Percentiles rank a stretch among this genome's conserved stretches.
phyloP scores from a whole-genome alignment of 768 basidiomycete genomes.

The Phaeotremella skinneri region DNA sequence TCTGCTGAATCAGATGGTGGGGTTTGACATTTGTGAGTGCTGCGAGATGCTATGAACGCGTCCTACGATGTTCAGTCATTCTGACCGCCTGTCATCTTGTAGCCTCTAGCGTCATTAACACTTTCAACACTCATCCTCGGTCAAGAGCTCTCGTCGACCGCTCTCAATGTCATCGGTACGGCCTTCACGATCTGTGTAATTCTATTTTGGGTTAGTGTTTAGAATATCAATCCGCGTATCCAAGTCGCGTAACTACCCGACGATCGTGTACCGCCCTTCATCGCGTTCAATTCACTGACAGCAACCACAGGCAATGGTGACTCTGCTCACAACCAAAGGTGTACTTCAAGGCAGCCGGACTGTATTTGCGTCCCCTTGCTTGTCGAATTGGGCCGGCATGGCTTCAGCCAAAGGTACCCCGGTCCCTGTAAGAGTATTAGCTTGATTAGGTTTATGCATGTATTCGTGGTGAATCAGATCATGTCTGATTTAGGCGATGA shows the following conservation, averaged over 20 bases:
- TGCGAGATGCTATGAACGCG: neutral
- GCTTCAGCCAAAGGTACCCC: slow-evolving; percentile 2
- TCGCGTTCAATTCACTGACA: neutral
- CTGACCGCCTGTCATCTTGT: neutral
- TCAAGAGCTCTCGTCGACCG: slow-evolving; percentile 10
- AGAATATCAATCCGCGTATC: too few species aligned
- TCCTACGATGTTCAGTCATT: neutral
- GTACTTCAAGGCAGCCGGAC: slow-evolving; percentile 7
- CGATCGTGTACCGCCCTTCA: neutral
- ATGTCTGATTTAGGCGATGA: too few species aligned
- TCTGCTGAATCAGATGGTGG: slow-evolving; percentile 15
- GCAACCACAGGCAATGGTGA: slow-evolving; percentile 7
- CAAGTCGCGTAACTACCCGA: neutral
- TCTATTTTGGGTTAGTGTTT: slow-evolving; percentile 12
- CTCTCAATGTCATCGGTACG: slow-evolving; percentile 11
- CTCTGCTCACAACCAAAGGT: slow-evolving; percentile 17
- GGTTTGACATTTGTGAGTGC: slow-evolving; percentile 17
- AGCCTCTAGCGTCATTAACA: slow-evolving; percentile 26
- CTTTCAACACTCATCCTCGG: slow-evolving; percentile 26
- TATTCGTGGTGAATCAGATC: too few species aligned
- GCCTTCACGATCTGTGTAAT: slow-evolving; percentile 16
- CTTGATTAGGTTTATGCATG: slow-evolving; percentile 1
- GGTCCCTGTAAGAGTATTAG: neutral
- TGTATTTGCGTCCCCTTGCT: slow-evolving; percentile 24
- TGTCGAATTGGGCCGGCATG: slow-evolving; percentile 7